Evolutionary conservation across 306 rosid genomes (phyloP), one percentile per base, ranked within the genome.

Genomic region (Sesbania bispinosa): DNA sequence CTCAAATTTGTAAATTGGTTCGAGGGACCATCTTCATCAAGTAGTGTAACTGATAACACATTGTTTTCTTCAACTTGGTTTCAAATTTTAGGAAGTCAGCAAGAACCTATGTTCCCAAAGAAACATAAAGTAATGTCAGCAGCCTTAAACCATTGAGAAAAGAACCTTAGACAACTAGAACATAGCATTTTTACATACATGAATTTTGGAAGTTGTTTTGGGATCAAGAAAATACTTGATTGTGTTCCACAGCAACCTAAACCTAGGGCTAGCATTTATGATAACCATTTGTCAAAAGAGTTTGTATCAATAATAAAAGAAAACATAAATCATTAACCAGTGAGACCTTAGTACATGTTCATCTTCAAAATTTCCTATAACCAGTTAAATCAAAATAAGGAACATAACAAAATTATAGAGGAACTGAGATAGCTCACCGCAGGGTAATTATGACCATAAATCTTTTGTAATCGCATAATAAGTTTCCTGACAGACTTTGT

Each of bases 211-310:
- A 53, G 96, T 83, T 48, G 96, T 89, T 67, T 79, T 87, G 19
- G 96, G 96, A 81, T 89, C 96, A 1, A 89, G 89, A 50, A 89
- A 89, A 53, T 82, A 69, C 80, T 89, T n/a, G n/a, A n/a, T n/a
- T n/a, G n/a, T n/a, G n/a, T n/a, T n/a, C n/a, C n/a, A n/a, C n/a
- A n/a, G n/a, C 45, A 89, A 77, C 81, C 96, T 84, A 74, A 89
- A 89, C 66, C 96, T 92, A 35, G 90, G 87, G 67, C 96, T 90
- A 61, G 92, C 96, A 81, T 89, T 89, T 73, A 89, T 89, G 39
- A 89, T 85, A 74, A 85, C 85, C 96, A 89, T 89, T 80, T 89
- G 92, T 67, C 70, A n/a, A 77, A 52, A 89, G 92, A 52, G 96
- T 89, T 92, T 89, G 88, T 26, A 77, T 58, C 61, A 50, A 58